Evolutionary conservation across 352 stramenopile genomes (phyloP).

Genomic region (Phytophthora fragariae): DNA sequence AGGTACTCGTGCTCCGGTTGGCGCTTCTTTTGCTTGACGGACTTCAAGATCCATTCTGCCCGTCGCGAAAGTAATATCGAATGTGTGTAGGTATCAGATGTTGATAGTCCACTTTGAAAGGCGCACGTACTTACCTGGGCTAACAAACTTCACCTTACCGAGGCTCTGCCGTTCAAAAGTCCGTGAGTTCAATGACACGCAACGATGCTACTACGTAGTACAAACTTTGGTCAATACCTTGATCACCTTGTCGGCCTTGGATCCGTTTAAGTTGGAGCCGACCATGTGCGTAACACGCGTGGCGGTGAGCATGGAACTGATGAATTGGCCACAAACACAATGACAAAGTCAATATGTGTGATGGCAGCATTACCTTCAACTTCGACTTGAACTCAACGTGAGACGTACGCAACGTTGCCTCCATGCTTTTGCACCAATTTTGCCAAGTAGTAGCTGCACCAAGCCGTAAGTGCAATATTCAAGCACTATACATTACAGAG

Average conservation of each 20-base stretch:
- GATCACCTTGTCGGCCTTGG: constrained; percentile 76
- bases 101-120: not conserved
- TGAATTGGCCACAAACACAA: constrained; percentile 6
- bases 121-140: constrained; percentile 45
- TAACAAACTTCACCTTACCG: constrained; percentile 74
- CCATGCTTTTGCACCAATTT: constrained; percentile 85
- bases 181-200: not conserved
- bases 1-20: constrained; percentile 75
- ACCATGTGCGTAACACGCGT: constrained; percentile 86
- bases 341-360: not conserved
- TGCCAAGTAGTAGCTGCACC: constrained; percentile 75
- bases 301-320: constrained; percentile 47
- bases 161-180: constrained; percentile 40
- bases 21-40: constrained; percentile 68
- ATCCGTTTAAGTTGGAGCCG: constrained; percentile 76
- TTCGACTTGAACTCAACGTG: not conserved
- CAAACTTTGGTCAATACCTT: constrained; percentile 49
- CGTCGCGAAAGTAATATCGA: not conserved
- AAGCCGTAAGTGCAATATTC: constrained; percentile 1
- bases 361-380: constrained; percentile 2
- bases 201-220: not conserved
- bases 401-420: constrained; percentile 67
- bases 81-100: not conserved
- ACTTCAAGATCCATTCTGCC: constrained; percentile 87
- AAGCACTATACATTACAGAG: not conserved